Conservation (phyloP, 2,329 filamentous ascomycete species). For the Colletotrichum tofieldiae region DNA sequence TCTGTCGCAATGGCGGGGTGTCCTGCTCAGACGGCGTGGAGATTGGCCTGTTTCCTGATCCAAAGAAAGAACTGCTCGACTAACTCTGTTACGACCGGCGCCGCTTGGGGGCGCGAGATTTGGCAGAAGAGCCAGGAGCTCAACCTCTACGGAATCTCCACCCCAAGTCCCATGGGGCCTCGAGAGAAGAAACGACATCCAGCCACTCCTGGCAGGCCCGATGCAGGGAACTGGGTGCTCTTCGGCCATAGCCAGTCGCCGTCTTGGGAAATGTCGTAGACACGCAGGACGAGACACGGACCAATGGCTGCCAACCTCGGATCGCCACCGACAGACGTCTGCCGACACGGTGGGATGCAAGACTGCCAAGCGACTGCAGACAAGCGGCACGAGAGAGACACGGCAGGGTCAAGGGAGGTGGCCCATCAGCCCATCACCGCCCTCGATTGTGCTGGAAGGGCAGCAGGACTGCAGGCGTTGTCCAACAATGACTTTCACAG, state of each 20-base stretch:
- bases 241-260: conserved; percentile 19
- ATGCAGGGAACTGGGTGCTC: conserved; percentile 21
- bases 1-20: conserved; percentile 13
- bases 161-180: conserved; percentile 7
- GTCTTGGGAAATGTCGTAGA: conserved; percentile 35
- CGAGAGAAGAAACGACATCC: conserved; percentile 35
- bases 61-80: conserved; percentile 15
- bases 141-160: conserved; percentile 7
- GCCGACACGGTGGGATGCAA: not conserved
- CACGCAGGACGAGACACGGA: conserved; percentile 23
- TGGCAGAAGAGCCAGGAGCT: conserved; percentile 25
- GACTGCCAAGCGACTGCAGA: conserved; percentile 1
- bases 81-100: conserved; percentile 9
- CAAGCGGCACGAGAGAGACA: conserved; percentile 29
- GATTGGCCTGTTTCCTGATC: conserved; percentile 8
- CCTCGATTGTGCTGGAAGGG: conserved; percentile 4
- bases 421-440: not conserved
- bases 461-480: conserved; percentile 8
- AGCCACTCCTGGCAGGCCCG: conserved; percentile 19
- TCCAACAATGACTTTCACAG: conserved; percentile 22
- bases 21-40: not conserved
- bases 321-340: not conserved
- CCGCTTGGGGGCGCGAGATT: not conserved
- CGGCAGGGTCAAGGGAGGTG: conserved; percentile 26
- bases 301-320: not conserved